phyloP scores from a whole-genome alignment of 2,329 filamentous ascomycete genomes.

The Paraphoma chrysanthemicola region DNA sequence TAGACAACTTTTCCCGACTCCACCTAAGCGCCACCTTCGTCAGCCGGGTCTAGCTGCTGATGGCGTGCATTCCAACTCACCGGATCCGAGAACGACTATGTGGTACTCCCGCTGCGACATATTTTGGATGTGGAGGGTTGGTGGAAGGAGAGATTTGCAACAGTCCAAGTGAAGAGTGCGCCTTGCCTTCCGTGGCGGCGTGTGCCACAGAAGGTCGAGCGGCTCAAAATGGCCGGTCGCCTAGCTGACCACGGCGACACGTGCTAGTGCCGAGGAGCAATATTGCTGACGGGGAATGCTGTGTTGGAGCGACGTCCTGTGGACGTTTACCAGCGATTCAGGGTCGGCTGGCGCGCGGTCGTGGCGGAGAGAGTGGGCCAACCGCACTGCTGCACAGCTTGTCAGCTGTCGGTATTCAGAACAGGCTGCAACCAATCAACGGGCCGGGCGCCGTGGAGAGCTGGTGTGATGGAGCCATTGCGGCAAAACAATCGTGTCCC shows the following conservation, averaged over 20 bases:
- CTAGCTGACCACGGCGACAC: slow-evolving; percentile 27
- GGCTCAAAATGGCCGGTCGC: slow-evolving; percentile 33
- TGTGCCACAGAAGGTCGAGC: slow-evolving; percentile 41
- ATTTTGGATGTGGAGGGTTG: slow-evolving; percentile 17
- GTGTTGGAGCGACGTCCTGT: slow-evolving; percentile 26
- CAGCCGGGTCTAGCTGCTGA: slow-evolving; percentile 24
- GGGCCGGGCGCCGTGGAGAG: slow-evolving; percentile 8
- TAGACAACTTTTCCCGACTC: slow-evolving; percentile 90
- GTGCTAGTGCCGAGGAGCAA: slow-evolving; percentile 24
- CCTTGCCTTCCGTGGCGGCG: slow-evolving; percentile 30
- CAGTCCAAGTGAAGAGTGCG: slow-evolving; percentile 18
- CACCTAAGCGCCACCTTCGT: slow-evolving; percentile 62
- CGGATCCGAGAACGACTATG: slow-evolving; percentile 52
- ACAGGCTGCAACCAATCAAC: slow-evolving; percentile 29
- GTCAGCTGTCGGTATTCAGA: slow-evolving; percentile 34
- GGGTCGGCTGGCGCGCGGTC: slow-evolving; percentile 26
- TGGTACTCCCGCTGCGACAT: slow-evolving; percentile 53
- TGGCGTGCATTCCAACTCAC: slow-evolving; percentile 35
- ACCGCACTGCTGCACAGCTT: slow-evolving; percentile 35
- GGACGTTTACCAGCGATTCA: slow-evolving; percentile 22
- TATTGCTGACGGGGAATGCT: slow-evolving; percentile 22
- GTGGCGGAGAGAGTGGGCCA: slow-evolving; percentile 27
- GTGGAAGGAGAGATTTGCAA: slow-evolving; percentile 1
- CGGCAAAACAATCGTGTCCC: slow-evolving; percentile 14
- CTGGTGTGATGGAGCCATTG: slow-evolving; percentile 23